These are phyloP conservation scores for Populus davidiana DNA, from an alignment of 345 rosid genomes.

Conservation along the genomic window DNA sequence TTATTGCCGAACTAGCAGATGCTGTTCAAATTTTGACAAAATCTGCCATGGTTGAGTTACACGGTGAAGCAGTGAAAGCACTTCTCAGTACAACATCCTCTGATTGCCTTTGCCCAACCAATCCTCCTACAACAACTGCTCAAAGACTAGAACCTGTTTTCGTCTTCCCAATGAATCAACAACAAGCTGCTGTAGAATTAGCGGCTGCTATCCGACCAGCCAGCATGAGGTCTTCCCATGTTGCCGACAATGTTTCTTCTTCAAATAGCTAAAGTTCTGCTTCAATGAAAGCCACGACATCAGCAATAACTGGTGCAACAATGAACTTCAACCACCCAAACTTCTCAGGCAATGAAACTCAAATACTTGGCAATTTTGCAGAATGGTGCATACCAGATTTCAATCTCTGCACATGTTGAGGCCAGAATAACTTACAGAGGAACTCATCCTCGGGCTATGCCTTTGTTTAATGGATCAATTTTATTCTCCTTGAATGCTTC, in stretches of 20 bases:
- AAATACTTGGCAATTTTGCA: conserved; percentile 61
- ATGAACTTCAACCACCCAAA: conserved; percentile 81
- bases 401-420: conserved; percentile 77
- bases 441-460: conserved; percentile 63
- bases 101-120: no score
- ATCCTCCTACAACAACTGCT: no score
- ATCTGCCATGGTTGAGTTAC: no score
- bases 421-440: conserved; percentile 68
- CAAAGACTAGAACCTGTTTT: conserved; percentile 27
- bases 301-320: conserved; percentile 59
- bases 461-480: conserved; percentile 75
- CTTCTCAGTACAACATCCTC: no score
- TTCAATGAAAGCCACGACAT: conserved; percentile 43
- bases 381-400: conserved; percentile 71
- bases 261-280: conserved; percentile 43
- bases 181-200: conserved; percentile 64
- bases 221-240: conserved; percentile 57
- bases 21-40: no score
- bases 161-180: conserved; percentile 83
- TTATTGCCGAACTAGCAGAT: no score
- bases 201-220: conserved; percentile 63
- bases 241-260: conserved; percentile 37
- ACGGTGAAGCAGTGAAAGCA: no score
- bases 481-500: conserved; percentile 87
- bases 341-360: conserved; percentile 27